Conservation (phyloP, 768 basidiomycete species). For the Roridomyces roridus region DNA sequence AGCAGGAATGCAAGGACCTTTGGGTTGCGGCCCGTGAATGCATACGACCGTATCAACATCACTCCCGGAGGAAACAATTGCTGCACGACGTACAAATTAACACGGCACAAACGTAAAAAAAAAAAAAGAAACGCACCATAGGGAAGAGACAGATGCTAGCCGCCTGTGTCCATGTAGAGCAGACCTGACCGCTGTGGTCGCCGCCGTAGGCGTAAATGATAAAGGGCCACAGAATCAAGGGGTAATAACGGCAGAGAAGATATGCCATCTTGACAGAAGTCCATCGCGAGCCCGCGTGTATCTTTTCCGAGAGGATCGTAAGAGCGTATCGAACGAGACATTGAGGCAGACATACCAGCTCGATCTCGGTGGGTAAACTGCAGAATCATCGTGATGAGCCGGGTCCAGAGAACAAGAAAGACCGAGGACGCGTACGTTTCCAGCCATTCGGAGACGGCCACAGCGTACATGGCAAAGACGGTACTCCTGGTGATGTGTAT, state of each 20-base stretch:
- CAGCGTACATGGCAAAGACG: neutral
- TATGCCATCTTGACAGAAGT: constrained; percentile 46
- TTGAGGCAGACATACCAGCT: constrained; percentile 34
- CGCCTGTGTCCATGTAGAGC: constrained; percentile 34
- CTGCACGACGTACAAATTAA: constrained; percentile 28
- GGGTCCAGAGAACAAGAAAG: neutral
- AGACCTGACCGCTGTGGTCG: constrained; percentile 38
- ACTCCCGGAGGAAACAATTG: constrained; percentile 51
- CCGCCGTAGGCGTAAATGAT: constrained; percentile 45
- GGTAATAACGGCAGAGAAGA: constrained; percentile 50
- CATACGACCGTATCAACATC: constrained; percentile 51
- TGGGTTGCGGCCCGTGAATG: constrained; percentile 44
- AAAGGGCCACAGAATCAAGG: constrained; percentile 41
- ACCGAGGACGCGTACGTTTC: neutral
- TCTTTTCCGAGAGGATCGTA: neutral
- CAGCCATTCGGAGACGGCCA: neutral
- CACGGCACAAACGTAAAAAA: neutral
- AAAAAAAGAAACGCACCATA: constrained; percentile 36
- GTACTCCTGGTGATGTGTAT: neutral
- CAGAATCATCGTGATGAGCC: neutral
- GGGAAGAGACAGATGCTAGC: constrained; percentile 38
- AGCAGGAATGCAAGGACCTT: constrained; percentile 36
- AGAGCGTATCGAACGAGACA: neutral
- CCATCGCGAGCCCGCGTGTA: constrained; percentile 44
- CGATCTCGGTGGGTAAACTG: constrained; percentile 39